Base-by-base conservation (phyloP, 129 eudicot genomes). In the Saussurea involucrata region DNA sequence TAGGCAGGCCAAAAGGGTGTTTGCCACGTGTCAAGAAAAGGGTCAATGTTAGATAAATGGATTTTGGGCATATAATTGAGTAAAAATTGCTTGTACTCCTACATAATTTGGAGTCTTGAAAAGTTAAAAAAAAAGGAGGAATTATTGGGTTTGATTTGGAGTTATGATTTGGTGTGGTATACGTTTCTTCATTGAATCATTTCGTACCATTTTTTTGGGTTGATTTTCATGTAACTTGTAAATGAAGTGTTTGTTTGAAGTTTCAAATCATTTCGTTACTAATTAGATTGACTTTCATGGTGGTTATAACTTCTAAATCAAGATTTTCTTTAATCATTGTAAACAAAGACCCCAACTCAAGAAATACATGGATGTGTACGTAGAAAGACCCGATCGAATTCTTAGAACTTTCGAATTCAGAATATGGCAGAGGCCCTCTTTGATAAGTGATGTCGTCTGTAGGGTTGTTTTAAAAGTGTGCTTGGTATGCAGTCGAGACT, bases 261-360 rank as follows among this genome's bases (percentile, higher is more conserved):
- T 58, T 55, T 80, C 84, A 83, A 78, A 83, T 83, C 76, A 78
- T 83, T 73, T 78, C 72, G 86, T 83, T 83, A 83, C 72, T 74
- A 73, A 72, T 66, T 83, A 53, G 8, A 57, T 34, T 58, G 78
- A 53, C 44, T 58, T 78, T 78, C 44, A 44, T 71, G 83, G 86
- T 83, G 83, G 83, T 83, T 83, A 78, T 83, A 32, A 83, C 86
- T 78, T 83, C 80, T 63, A 78, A 68, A 83, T 78, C 83, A 83
- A 83, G 86, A 68, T 75, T 81, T 68, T 78, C 71, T 81, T 81
- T 75, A 57, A 81, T 74, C 37, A 81, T 81, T 75, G 18, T 57
- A 58, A 81, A 21, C 55, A 67, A 15, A 68, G 49, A 58, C 74
- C 64, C 80, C 37, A 74, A 42, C 24, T 68, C 57, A 67, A 58